A percentile compares a stretch with the other conserved stretches of the same genome.
phyloP scores from a whole-genome alignment of 345 rosid genomes.

The Brassica juncea region DNA sequence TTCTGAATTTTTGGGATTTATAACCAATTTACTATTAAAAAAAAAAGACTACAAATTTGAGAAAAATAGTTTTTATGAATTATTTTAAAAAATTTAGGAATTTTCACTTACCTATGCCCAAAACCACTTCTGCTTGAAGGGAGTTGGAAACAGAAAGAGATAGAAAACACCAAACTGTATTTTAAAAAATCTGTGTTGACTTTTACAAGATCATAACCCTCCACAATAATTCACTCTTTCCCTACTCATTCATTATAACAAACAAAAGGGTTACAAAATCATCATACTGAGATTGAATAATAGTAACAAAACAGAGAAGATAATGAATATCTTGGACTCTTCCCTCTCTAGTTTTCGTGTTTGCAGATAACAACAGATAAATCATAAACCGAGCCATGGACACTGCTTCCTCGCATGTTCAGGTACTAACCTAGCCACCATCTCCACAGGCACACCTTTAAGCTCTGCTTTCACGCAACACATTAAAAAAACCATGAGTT shows the following conservation, averaged over 20 bases:
- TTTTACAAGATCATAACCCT: constrained; percentile 31
- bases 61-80: too few species aligned
- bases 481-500: not conserved
- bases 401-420: constrained; percentile 57
- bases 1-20: too few species aligned
- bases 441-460: constrained; percentile 57
- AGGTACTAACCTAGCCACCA: constrained; percentile 46
- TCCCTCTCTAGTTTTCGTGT: constrained; percentile 30
- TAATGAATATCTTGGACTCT: constrained; percentile 21
- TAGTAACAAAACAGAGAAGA: constrained; percentile 16
- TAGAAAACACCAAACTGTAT: constrained; percentile 27
- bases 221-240: constrained; percentile 30
- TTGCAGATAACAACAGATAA: constrained; percentile 17
- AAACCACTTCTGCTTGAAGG: too few species aligned
- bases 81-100: too few species aligned
- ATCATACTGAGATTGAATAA: constrained; percentile 16
- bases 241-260: constrained; percentile 30
- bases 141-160: not conserved
- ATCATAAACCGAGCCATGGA: constrained; percentile 46
- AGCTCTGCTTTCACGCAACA: constrained; percentile 54
- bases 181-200: constrained; percentile 3
- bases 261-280: constrained; percentile 26
- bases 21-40: too few species aligned
- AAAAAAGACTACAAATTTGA: too few species aligned
- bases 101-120: too few species aligned